A percentile compares a stretch with the other conserved stretches of the same genome.
Evolutionary conservation across 495 filamentous ascomycete species (phyloP).

Genomic region (Evansstolkia leycettana): DNA sequence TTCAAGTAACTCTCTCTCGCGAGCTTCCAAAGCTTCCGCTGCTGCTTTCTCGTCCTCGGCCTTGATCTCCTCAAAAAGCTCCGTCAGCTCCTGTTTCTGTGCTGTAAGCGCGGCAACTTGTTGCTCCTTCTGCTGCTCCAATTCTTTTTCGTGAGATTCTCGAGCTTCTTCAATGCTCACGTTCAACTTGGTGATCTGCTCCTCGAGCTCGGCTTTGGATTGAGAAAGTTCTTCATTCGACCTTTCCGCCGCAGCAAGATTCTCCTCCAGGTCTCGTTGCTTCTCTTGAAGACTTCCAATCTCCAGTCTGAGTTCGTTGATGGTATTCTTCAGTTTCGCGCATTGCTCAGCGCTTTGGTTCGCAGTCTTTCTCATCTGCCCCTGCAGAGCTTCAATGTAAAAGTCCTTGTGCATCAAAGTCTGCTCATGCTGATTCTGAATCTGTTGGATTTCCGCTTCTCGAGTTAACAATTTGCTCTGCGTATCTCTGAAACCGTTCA

Average conservation of each 20-base stretch:
- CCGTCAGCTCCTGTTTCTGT: slow-evolving; percentile 33
- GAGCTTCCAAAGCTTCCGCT: slow-evolving; percentile 23
- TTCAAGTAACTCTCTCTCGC: slow-evolving; percentile 25
- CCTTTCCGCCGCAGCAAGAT: slow-evolving; percentile 24
- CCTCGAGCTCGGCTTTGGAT: slow-evolving; percentile 29
- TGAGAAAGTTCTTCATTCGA: slow-evolving; percentile 28
- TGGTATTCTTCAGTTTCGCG: slow-evolving; percentile 31
- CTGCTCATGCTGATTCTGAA: slow-evolving; percentile 34
- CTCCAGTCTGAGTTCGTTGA: slow-evolving; percentile 42
- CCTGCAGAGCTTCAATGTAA: slow-evolving; percentile 39
- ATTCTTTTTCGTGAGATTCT: slow-evolving; percentile 22
- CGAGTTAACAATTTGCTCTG: slow-evolving; percentile 29
- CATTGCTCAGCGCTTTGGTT: slow-evolving; percentile 37
- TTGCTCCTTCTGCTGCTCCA: slow-evolving; percentile 27
- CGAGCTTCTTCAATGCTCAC: slow-evolving; percentile 30
- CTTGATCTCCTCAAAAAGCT: slow-evolving; percentile 36
- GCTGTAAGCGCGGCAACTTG: slow-evolving; percentile 23
- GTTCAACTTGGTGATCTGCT: slow-evolving; percentile 39
- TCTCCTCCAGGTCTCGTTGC: slow-evolving; percentile 38
- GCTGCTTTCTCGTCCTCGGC: slow-evolving; percentile 34
- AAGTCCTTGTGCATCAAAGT: slow-evolving; percentile 38
- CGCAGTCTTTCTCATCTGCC: slow-evolving; percentile 40
- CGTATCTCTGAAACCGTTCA: slow-evolving; percentile 34
- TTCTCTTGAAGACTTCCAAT: slow-evolving; percentile 44
- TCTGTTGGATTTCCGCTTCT: slow-evolving; percentile 33